A percentile compares a stretch with the other conserved stretches of the same genome.
Conservation (phyloP, 129 eudicot species). For the Apium graveolens region DNA sequence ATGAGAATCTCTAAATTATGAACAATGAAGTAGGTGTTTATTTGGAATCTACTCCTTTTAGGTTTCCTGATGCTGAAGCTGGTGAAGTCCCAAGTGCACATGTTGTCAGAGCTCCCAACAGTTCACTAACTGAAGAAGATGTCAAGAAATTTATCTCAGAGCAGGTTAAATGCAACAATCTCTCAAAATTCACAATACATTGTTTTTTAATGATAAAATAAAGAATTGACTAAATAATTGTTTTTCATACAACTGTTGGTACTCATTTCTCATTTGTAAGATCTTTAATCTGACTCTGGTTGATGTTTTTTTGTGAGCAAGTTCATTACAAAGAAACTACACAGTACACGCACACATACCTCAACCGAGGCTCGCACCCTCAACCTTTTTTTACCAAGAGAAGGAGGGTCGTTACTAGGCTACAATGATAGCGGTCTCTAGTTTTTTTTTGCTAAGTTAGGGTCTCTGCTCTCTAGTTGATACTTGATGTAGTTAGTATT, state of each 20-base stretch:
- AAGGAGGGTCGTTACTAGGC: not conserved
- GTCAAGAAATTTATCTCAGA: constrained; percentile 67
- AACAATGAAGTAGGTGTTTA: not conserved
- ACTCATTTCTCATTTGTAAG: not conserved
- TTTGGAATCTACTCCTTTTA: constrained; percentile 8
- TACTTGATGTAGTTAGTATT: not conserved
- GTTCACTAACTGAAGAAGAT: constrained; percentile 68
- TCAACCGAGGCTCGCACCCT: not conserved
- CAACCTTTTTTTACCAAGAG: not conserved
- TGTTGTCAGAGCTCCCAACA: constrained; percentile 68
- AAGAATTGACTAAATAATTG: not conserved
- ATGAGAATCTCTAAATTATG: not conserved
- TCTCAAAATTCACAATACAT: not conserved
- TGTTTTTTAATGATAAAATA: not conserved
- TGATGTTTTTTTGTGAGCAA: not conserved
- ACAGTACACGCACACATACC: not conserved
- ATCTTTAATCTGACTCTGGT: not conserved
- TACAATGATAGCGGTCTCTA: not conserved
- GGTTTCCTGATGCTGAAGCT: constrained; percentile 92
- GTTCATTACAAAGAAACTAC: not conserved
- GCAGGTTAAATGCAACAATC: constrained; percentile 43
- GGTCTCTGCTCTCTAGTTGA: too few relatives aligned
- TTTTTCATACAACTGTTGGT: not conserved
- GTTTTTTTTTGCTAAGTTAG: too few relatives aligned
- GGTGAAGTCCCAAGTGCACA: constrained; percentile 85